Evolutionary conservation across 2,329 filamentous ascomycete species (phyloP).

Genomic region (Penicillium janthinellum): DNA sequence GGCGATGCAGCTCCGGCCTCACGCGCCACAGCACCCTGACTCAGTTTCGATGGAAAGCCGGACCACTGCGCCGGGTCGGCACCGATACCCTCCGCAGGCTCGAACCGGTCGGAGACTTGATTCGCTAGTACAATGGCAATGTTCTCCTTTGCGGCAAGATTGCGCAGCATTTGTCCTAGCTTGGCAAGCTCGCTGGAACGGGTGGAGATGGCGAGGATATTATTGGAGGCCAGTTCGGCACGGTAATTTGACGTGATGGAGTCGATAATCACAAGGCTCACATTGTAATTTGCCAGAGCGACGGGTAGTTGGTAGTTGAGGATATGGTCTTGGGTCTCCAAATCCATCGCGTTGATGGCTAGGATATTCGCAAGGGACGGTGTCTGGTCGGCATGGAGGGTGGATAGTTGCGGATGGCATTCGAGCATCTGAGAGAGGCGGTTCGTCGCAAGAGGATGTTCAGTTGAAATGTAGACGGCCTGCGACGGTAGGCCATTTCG

Average conservation of each 20-base stretch:
- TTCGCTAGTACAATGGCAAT: slow-evolving; percentile 91
- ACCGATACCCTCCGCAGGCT: slow-evolving; percentile 27
- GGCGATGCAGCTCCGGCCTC: slow-evolving; percentile 26
- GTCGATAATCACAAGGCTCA: slow-evolving; percentile 84
- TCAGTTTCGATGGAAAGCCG: slow-evolving; percentile 14
- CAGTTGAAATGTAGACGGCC: slow-evolving; percentile 93
- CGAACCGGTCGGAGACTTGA: slow-evolving; percentile 89
- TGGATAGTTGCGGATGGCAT: slow-evolving; percentile 62
- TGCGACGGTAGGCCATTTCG: slow-evolving; percentile 70
- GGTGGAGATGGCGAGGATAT: slow-evolving; percentile 63
- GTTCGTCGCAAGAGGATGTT: slow-evolving; percentile 78
- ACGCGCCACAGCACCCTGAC: slow-evolving; percentile 16
- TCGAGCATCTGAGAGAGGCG: slow-evolving; percentile 78
- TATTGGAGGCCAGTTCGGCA: slow-evolving; percentile 64
- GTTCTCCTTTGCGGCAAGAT: slow-evolving; percentile 71
- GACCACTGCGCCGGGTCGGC: slow-evolving; percentile 3
- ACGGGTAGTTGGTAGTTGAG: slow-evolving; percentile 89
- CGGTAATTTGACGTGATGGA: slow-evolving; percentile 95
- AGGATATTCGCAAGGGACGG: slow-evolving; percentile 76
- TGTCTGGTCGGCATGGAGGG: slow-evolving; percentile 40
- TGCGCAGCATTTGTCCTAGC: slow-evolving; percentile 71
- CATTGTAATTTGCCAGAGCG: slow-evolving; percentile 70
- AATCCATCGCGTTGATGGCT: slow-evolving; percentile 80
- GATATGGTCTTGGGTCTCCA: slow-evolving; percentile 95
- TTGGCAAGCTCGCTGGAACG: slow-evolving; percentile 76